Evolutionary conservation across 352 stramenopile genomes (phyloP).

Genomic region (Pythium pyrilobum): DNA sequence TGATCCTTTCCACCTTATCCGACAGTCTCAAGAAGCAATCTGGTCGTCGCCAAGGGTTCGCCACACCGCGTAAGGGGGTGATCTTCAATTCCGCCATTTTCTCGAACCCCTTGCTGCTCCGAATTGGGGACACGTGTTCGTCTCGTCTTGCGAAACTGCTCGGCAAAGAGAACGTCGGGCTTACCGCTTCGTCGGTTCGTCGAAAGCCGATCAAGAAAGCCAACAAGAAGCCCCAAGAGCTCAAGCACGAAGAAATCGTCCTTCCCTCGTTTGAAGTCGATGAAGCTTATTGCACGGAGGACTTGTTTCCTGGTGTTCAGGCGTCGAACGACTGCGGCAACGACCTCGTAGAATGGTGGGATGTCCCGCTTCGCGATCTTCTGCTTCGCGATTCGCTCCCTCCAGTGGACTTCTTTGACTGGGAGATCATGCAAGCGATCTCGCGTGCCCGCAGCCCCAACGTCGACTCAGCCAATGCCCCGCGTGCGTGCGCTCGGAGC

Average conservation of each 20-base stretch:
- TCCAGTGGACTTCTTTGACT: slow-evolving; percentile 35
- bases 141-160: background rate
- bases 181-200: background rate
- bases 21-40: background rate
- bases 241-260: background rate
- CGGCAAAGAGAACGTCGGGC: background rate
- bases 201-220: background rate
- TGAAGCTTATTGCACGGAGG: slow-evolving; percentile 4
- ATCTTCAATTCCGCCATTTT: slow-evolving; percentile 59
- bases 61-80: slow-evolving; percentile 33
- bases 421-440: slow-evolving; percentile 33
- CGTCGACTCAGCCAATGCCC: no score
- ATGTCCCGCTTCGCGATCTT: slow-evolving; percentile 41
- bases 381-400: slow-evolving; percentile 31
- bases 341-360: slow-evolving; percentile 35
- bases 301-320: slow-evolving; percentile 27
- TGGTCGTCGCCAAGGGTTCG: slow-evolving; percentile 1
- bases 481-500: no score
- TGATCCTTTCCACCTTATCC: slow-evolving; percentile 23
- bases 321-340: slow-evolving; percentile 14
- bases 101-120: slow-evolving; percentile 12
- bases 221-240: background rate
- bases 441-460: slow-evolving; percentile 10
- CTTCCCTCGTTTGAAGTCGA: background rate
- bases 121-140: slow-evolving; percentile 21